phyloP scores from a whole-genome alignment of 805 yeast species.

The Ogataea nakhonphanomensis region DNA sequence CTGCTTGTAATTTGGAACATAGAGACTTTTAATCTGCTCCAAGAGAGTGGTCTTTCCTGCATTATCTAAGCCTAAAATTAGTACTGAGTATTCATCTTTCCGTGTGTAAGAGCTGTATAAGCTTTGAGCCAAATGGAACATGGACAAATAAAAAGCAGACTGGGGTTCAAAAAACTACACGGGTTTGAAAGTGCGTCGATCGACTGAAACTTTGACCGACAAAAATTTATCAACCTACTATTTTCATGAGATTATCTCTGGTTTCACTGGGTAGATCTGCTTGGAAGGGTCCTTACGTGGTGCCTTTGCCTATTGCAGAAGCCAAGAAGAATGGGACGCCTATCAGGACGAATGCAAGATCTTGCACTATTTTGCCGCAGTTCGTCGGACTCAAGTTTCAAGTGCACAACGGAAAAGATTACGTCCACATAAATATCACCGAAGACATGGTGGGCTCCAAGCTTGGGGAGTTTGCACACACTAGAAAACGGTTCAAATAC shows the following conservation, averaged over 20 bases:
- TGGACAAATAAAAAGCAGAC: not conserved
- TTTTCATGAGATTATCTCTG: constrained; percentile 38
- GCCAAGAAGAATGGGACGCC: constrained; percentile 81
- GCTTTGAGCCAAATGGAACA: constrained; percentile 18
- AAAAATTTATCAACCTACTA: constrained; percentile 1
- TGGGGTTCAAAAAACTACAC: not conserved
- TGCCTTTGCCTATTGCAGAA: constrained; percentile 87
- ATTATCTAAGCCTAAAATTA: constrained; percentile 88
- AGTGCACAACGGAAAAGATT: constrained; percentile 94
- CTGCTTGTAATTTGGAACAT: constrained; percentile 43
- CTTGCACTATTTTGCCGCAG: constrained; percentile 92
- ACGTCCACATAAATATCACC: constrained; percentile 78
- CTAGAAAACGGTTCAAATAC: constrained; percentile 83
- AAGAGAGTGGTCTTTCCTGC: constrained; percentile 90
- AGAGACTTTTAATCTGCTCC: constrained; percentile 60
- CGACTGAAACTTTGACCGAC: not conserved
- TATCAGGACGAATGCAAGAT: constrained; percentile 91
- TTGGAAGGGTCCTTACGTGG: constrained; percentile 86
- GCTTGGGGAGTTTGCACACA: constrained; percentile 92
- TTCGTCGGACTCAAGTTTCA: constrained; percentile 94
- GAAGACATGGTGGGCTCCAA: constrained; percentile 98
- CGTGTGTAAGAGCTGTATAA: constrained; percentile 15
- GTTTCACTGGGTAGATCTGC: constrained; percentile 48
- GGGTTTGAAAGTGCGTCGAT: constrained; percentile 4
- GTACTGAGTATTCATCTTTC: constrained; percentile 53